Percentiles rank a stretch among this genome's conserved stretches.
Evolutionary conservation across 2,329 filamentous ascomycete species (phyloP).

Genomic region (Cucurbitaria berberidis): DNA sequence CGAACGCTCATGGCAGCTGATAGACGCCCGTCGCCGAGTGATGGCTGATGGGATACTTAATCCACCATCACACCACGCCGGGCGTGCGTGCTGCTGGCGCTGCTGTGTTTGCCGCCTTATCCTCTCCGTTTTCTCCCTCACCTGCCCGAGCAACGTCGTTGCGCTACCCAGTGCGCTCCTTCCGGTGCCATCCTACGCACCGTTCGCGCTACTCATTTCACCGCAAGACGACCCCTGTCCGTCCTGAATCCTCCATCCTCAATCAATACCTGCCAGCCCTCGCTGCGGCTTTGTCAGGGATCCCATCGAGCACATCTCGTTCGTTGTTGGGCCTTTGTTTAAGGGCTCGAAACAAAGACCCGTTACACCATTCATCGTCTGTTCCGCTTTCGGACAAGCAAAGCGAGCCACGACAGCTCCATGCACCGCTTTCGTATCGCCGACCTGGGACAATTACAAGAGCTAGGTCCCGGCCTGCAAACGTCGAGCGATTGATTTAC

Average conservation of each 20-base stretch:
- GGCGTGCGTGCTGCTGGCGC: neutral
- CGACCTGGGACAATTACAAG: slow-evolving; percentile 9
- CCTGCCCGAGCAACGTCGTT: neutral
- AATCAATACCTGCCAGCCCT: slow-evolving; percentile 7
- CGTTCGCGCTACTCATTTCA: slow-evolving; percentile 14
- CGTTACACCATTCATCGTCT: slow-evolving; percentile 7
- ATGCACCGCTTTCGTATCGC: slow-evolving; percentile 15
- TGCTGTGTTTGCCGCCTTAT: too few species aligned
- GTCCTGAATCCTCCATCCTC: slow-evolving; percentile 1
- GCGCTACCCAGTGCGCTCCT: slow-evolving; percentile 1
- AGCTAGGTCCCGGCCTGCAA: slow-evolving; percentile 5
- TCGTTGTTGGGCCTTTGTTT: slow-evolving; percentile 5
- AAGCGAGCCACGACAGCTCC: slow-evolving; percentile 19
- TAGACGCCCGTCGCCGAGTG: neutral
- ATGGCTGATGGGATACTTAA: slow-evolving; percentile 2
- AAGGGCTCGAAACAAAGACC: slow-evolving; percentile 8
- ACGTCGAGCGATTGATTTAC: neutral
- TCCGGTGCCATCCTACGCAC: slow-evolving; percentile 11
- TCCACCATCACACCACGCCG: neutral
- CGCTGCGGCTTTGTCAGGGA: neutral
- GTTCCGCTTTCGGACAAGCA: slow-evolving; percentile 19
- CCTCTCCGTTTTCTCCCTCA: neutral
- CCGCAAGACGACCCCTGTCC: slow-evolving; percentile 8
- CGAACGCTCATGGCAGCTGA: slow-evolving; percentile 9
- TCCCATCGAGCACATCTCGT: neutral